phyloP scores from a whole-genome alignment of 2,329 filamentous ascomycete species.

The Microdochium trichocladiopsis region DNA sequence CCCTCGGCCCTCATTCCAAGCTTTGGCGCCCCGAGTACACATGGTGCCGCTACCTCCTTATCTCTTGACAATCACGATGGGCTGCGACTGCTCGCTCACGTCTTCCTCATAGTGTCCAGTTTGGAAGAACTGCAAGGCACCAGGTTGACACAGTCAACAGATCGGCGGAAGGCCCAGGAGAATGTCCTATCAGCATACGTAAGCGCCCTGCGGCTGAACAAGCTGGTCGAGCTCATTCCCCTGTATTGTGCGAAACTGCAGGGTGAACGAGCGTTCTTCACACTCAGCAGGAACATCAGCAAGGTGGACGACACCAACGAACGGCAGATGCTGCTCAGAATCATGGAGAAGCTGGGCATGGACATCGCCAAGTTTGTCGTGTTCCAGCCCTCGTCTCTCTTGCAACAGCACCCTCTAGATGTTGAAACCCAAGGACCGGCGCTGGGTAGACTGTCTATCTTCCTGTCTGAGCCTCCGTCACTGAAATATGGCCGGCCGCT shows the following conservation, averaged over 20 bases:
- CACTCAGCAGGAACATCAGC: slow-evolving; percentile 70
- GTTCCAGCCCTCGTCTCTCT: slow-evolving; percentile 51
- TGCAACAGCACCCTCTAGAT: slow-evolving; percentile 34
- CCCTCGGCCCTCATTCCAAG: slow-evolving; percentile 35
- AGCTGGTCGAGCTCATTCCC: slow-evolving; percentile 73
- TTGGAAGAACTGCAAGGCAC: slow-evolving; percentile 50
- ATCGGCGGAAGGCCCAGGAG: slow-evolving; percentile 49
- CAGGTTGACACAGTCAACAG: slow-evolving; percentile 23
- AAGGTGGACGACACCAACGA: slow-evolving; percentile 60
- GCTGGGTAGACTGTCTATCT: slow-evolving; percentile 40
- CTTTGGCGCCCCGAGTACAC: slow-evolving; percentile 21
- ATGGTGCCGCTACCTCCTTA: slow-evolving; percentile 41
- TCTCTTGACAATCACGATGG: slow-evolving; percentile 52
- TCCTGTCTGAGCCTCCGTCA: slow-evolving; percentile 40
- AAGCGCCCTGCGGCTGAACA: slow-evolving; percentile 64
- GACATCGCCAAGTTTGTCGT: slow-evolving; percentile 68
- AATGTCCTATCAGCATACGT: slow-evolving; percentile 79
- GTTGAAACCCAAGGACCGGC: slow-evolving; percentile 27
- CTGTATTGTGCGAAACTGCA: slow-evolving; percentile 80
- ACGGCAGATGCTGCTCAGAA: slow-evolving; percentile 60
- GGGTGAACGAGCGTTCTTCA: slow-evolving; percentile 56
- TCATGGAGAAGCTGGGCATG: slow-evolving; percentile 70
- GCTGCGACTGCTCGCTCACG: slow-evolving; percentile 62
- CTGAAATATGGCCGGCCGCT: slow-evolving; percentile 57
- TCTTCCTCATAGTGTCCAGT: slow-evolving; percentile 58